A percentile compares a stretch with the other conserved stretches of the same genome.
These are phyloP conservation scores for Ilyonectria sp. DNA, from an alignment of 2,329 filamentous ascomycete genomes.

Conservation along the genomic window DNA sequence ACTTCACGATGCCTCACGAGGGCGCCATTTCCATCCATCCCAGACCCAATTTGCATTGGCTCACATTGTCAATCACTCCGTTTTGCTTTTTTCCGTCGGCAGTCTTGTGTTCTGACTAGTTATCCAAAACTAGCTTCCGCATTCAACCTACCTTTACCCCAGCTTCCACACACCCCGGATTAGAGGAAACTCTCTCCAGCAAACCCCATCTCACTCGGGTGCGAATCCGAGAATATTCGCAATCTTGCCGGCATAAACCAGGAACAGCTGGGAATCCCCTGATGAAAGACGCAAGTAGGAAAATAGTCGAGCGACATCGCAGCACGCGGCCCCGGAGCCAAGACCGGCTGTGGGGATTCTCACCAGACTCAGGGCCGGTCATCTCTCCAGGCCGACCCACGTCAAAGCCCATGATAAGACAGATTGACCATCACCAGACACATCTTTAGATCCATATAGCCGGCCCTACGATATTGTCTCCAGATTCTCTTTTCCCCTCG, in stretches of 20 bases:
- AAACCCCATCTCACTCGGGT: not conserved
- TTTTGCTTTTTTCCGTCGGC: constrained; percentile 33
- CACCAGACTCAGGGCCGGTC: constrained; percentile 26
- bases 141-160: constrained; percentile 39
- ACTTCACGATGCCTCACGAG: constrained; percentile 46
- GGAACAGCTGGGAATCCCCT: constrained; percentile 9
- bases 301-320: constrained; percentile 34
- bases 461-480: constrained; percentile 27
- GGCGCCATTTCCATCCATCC: constrained; percentile 29
- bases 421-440: constrained; percentile 35
- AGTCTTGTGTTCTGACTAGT: constrained; percentile 16
- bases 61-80: constrained; percentile 31
- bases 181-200: constrained; percentile 23
- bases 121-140: constrained; percentile 32
- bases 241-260: constrained; percentile 21
- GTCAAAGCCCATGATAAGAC: constrained; percentile 42
- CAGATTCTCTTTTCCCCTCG: constrained; percentile 28
- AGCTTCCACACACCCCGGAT: constrained; percentile 44
- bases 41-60: constrained; percentile 26
- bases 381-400: constrained; percentile 33
- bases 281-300: constrained; percentile 16
- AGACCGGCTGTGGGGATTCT: constrained; percentile 41
- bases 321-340: constrained; percentile 34
- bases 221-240: not conserved
- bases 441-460: constrained; percentile 15